Evolutionary conservation across 495 filamentous ascomycete genomes (phyloP), one percentile per base, ranked within the genome.

Genomic region (Physcia stellaris): DNA sequence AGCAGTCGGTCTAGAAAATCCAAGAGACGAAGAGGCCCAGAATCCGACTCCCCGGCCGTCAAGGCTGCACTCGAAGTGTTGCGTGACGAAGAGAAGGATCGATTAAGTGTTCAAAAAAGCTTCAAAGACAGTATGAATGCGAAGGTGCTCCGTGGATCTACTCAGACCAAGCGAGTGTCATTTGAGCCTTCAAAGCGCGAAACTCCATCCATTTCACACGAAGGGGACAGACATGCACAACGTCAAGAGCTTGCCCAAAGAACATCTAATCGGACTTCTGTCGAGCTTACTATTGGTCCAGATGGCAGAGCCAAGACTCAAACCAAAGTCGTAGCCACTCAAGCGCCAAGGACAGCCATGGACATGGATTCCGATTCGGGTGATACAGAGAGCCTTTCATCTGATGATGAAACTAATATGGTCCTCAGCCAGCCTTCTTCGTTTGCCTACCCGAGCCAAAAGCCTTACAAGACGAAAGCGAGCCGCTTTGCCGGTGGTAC

Each of bases 281-380:
- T 85, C 4, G 75, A 73, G 24, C 74, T 87, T 38, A 76, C 65
- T 9, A 82, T 87, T 46, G 81, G 82, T 49, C 64, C 70, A 24
- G 75, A 75, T 48, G 81, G 82, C 4, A 63, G 78, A 32, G 82
- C 82, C 16, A 75, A 74, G 41, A 72, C 80, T 5, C 77, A 84
- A 52, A 80, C 78, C 41, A 73, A 75, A 23, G 47, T 77, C 3
- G 56, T 80, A 9, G 41, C 51, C 4, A 62, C 59, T 4, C 15
- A 19, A 34, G 13, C 31, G 16, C 39, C 16, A n/a, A 20, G 31
- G 31, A 55, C 51, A 1, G 56, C 52, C 3, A 64, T 67, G 58
- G 65, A 66, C 15, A 43, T 67, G 18, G 65, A 67, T 46, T 64
- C 62, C 16, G 67, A 62, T 11, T 45, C 61, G 12, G 64, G 65